Base-by-base conservation (phyloP, 2,329 filamentous ascomycete species). In the Lomentospora prolificans region DNA sequence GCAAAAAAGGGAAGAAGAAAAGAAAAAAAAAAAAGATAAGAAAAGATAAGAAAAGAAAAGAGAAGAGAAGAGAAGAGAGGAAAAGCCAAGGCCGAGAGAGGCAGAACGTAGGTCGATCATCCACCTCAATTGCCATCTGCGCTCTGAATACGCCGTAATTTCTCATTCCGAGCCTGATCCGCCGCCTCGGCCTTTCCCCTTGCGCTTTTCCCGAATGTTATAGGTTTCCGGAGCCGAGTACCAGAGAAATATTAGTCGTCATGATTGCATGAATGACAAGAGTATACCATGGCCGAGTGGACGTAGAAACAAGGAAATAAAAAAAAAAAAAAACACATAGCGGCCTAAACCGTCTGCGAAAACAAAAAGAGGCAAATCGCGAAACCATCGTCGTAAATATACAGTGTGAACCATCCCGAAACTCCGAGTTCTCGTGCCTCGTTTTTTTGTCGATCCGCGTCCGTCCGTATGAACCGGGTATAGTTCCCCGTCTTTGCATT, bases 1-100 rank as follows among this genome's bases (percentile, higher is more conserved):
- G 30, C 46, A 28, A 27, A 50, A 55, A 55, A 54, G 4, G 27
- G 31, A 55, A n/a, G 36, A 48, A 28, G 4, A 50, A 41, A 36
- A 5, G 22, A 39, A 31, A 24, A 44, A 53, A 44, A 41, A 41
- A 10, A 41, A 3, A 53, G 41, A 39, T 14, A 53, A 24, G 19
- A 27, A 28, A 19, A 17, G 17, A 51, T 2, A 51, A 51, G 3
- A 51, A 8, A 51, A 14, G 48, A 14, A 22, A 51, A 30, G 48
- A 27, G 17, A 27, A 28, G n/a, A n/a, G n/a, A n/a, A n/a, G n/a
- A n/a, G n/a, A n/a, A n/a, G n/a, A 58, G n/a, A 50, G 3, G 12
- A 41, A 41, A 19, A 41, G 36, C 4, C 12, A 8, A 8, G 2
- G 36, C n/a, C n/a, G 36, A 17, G 19, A 41, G 36, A 17, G 8